Conservation (phyloP, 208 protist species). For the Leishmania arabica region DNA sequence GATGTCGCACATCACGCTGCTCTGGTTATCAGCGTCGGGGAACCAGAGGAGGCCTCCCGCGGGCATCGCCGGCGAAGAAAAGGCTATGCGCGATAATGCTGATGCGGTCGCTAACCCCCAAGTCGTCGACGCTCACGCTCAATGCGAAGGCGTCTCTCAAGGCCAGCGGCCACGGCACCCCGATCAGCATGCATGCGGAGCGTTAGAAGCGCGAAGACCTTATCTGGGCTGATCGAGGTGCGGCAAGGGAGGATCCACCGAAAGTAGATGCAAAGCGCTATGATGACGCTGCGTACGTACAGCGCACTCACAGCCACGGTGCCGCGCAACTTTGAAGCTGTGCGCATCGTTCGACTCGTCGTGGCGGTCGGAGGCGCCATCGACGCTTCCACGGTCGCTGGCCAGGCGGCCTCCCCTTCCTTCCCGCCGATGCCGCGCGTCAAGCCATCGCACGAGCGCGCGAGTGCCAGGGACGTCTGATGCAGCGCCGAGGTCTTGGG, state of each 20-base stretch:
- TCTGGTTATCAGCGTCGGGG: conserved; percentile 24
- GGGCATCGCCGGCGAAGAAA: conserved; percentile 14
- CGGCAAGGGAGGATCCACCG: conserved; percentile 58
- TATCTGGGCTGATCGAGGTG: conserved; percentile 37
- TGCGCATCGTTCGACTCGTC: conserved; percentile 40
- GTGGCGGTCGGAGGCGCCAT: conserved; percentile 51
- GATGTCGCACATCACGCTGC: conserved; percentile 43
- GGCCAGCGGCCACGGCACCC: conserved; percentile 54
- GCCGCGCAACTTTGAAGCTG: conserved; percentile 55
- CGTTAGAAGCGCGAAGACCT: conserved; percentile 56
- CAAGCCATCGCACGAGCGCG: too few relatives aligned
- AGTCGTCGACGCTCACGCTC: conserved; percentile 57
- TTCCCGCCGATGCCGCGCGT: conserved; percentile 35
- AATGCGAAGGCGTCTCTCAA: conserved; percentile 58
- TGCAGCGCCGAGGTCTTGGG: conserved; percentile 1
- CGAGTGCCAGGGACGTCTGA: neutral
- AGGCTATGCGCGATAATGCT: conserved; percentile 51
- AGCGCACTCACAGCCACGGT: conserved; percentile 39
- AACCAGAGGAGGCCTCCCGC: conserved; percentile 18
- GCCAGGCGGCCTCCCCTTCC: conserved; percentile 30
- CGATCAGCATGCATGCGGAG: conserved; percentile 50
- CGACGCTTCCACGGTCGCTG: conserved; percentile 27
- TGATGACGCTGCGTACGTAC: conserved; percentile 43
- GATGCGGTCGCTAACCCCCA: conserved; percentile 47
- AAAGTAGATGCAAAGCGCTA: conserved; percentile 64